Percentiles rank a stretch among this genome's conserved stretches.
Conservation (phyloP, 768 basidiomycete species). For the Collybia sordida region DNA sequence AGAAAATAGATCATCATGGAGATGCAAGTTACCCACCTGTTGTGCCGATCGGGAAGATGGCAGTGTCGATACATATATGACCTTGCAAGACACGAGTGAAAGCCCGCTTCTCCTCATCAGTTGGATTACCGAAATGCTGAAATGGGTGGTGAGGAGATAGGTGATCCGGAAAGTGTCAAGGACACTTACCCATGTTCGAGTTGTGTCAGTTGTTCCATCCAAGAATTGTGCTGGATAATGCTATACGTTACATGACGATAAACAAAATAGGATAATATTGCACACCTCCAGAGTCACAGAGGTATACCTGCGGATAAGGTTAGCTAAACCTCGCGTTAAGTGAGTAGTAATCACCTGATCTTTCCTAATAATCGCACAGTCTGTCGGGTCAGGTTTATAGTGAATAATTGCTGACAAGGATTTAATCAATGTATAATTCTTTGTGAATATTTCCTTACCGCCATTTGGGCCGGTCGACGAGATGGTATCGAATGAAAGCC, state of each 20-base stretch:
- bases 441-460: constrained; percentile 49
- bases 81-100: constrained; percentile 93
- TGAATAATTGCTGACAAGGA: constrained; percentile 78
- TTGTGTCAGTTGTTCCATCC: constrained; percentile 96
- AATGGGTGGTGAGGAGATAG: no score
- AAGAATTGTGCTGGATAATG: constrained; percentile 23
- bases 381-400: constrained; percentile 76
- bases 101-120: constrained; percentile 77
- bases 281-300: constrained; percentile 79
- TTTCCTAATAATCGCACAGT: constrained; percentile 72
- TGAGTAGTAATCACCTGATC: constrained; percentile 51
- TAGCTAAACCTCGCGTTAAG: neutral
- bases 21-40: constrained; percentile 46
- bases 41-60: constrained; percentile 80
- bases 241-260: no score
- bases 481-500: constrained; percentile 90
- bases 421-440: neutral
- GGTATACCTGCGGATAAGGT: constrained; percentile 31
- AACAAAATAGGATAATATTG: neutral
- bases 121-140: constrained; percentile 88
- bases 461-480: constrained; percentile 92
- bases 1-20: neutral
- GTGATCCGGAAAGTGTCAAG: neutral
- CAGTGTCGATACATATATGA: constrained; percentile 86
- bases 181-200: constrained; percentile 74